These are phyloP conservation scores for Neolentinus lepideus DNA, from an alignment of 1,284 basidiomycete species.

Conservation along the genomic window DNA sequence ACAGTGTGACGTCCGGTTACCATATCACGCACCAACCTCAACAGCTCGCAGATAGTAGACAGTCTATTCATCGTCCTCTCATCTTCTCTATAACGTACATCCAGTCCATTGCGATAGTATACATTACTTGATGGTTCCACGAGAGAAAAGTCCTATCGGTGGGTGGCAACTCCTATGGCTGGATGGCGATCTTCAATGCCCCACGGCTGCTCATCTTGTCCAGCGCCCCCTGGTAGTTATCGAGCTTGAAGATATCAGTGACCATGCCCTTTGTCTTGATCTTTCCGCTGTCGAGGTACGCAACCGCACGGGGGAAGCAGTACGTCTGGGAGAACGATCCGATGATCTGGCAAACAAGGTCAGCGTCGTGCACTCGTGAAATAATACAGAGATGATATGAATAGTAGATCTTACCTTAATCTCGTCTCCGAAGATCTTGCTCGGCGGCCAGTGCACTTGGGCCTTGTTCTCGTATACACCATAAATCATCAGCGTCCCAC, in stretches of 20 bases:
- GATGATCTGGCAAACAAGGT: slow-evolving; percentile 32
- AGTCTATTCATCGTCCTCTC: too few relatives aligned
- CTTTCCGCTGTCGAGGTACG: slow-evolving; percentile 54
- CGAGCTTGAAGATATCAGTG: slow-evolving; percentile 46
- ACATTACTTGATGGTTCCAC: too few relatives aligned
- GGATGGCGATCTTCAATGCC: slow-evolving; percentile 33
- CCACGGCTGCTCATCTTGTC: slow-evolving; percentile 49
- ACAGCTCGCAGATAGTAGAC: too few relatives aligned
- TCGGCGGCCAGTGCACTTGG: slow-evolving; percentile 48
- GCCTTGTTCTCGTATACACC: slow-evolving; percentile 54
- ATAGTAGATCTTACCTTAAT: slow-evolving; percentile 33
- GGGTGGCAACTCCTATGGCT: slow-evolving; percentile 17
- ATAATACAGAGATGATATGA: slow-evolving; percentile 8
- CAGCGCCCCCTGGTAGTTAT: slow-evolving; percentile 51
- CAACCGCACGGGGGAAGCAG: slow-evolving; percentile 59
- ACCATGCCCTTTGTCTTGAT: slow-evolving; percentile 55
- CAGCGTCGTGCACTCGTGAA: background rate
- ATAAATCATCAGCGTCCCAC: slow-evolving; percentile 45
- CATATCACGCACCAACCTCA: too few relatives aligned
- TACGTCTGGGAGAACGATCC: slow-evolving; percentile 54
- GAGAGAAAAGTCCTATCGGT: too few relatives aligned
- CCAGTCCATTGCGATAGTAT: too few relatives aligned
- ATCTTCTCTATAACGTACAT: too few relatives aligned
- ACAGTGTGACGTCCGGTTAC: too few relatives aligned
- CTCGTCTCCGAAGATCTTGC: slow-evolving; percentile 56